Percentiles rank a stretch among this genome's conserved stretches.
Evolutionary conservation across 495 filamentous ascomycete genomes (phyloP).

Genomic region (Viridothelium virens): DNA sequence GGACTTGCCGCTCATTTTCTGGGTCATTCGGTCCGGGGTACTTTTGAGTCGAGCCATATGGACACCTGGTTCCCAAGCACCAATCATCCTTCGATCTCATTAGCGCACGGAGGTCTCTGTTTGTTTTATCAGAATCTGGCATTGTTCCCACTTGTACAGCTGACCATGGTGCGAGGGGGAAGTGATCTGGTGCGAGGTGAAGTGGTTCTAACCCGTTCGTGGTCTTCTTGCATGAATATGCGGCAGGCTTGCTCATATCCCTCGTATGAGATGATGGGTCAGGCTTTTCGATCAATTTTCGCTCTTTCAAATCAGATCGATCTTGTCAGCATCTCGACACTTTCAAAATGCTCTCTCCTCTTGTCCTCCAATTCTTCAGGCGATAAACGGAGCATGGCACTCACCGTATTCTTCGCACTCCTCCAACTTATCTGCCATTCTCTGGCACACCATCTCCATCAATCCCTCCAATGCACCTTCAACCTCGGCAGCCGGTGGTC

Average conservation of each 20-base stretch:
- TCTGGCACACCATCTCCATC: not conserved
- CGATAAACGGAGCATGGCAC: not conserved
- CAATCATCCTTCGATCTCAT: not conserved
- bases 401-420: slow-evolving; percentile 5
- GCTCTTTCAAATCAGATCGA: not conserved
- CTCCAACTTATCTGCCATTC: not conserved
- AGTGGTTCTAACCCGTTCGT: not conserved
- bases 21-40: not conserved
- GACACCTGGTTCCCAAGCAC: no score
- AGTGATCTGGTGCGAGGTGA: not conserved
- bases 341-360: not conserved
- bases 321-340: not conserved
- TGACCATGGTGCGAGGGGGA: not conserved
- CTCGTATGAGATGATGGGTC: not conserved
- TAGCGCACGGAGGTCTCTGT: not conserved
- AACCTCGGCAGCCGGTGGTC: not conserved
- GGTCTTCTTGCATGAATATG: not conserved
- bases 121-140: not conserved
- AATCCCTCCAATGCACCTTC: not conserved
- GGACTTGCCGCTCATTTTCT: not conserved
- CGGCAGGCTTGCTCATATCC: not conserved
- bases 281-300: not conserved
- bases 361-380: not conserved
- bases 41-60: no score
- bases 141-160: not conserved